These are phyloP conservation scores for Dimocarpus longan DNA, from an alignment of 345 rosid species.

Conservation along the genomic window DNA sequence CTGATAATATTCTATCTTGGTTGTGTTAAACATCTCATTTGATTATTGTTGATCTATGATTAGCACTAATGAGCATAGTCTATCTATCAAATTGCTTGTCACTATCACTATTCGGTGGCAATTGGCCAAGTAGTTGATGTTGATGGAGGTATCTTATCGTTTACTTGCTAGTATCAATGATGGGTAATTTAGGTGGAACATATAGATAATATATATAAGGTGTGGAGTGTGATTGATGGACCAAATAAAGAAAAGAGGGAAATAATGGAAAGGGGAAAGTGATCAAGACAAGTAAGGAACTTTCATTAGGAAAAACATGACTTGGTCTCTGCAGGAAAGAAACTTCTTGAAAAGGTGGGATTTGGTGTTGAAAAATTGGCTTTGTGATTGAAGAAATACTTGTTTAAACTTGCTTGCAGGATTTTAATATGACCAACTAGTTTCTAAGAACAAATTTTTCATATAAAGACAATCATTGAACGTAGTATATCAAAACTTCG, in stretches of 20 bases:
- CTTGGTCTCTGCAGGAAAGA: background rate
- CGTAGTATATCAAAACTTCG: background rate
- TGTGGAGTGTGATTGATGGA: background rate
- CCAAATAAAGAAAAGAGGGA: background rate
- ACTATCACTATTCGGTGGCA: background rate
- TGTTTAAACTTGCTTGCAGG: background rate
- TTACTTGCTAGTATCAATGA: background rate
- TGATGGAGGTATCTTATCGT: background rate
- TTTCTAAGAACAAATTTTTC: background rate
- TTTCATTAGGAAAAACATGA: background rate
- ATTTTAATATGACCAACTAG: background rate
- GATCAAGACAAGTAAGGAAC: background rate
- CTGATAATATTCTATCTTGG: background rate
- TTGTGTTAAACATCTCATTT: background rate
- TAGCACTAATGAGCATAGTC: background rate
- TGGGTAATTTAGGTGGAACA: background rate
- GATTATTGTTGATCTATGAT: background rate
- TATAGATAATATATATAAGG: background rate
- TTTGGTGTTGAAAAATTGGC: conserved; percentile 1
- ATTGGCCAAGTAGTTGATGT: background rate
- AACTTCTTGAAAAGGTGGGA: background rate
- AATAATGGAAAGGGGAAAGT: background rate
- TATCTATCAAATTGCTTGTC: background rate
- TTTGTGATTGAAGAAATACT: background rate
- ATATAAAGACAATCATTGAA: too few species aligned